Evolutionary conservation across 164 flowering plant species (phyloP).

Genomic region (Magnolia kwangsiensis): DNA sequence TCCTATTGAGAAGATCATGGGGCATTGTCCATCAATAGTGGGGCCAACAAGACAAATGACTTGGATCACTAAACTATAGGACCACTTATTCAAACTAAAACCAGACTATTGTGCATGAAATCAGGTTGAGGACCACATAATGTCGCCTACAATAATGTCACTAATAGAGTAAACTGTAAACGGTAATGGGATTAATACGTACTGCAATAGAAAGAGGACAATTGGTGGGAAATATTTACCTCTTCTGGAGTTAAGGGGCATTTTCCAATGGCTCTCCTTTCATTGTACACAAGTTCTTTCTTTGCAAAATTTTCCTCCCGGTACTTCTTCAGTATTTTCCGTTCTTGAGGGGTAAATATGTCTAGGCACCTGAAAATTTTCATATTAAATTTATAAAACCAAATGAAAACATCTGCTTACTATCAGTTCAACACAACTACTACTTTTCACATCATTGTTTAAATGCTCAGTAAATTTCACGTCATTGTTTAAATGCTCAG

Average conservation of each 20-base stretch:
- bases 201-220: not conserved
- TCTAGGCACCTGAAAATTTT: constrained; percentile 71
- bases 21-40: no score
- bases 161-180: no score
- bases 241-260: constrained; percentile 99
- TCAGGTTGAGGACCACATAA: no score
- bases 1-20: no score
- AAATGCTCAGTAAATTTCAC: not conserved
- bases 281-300: constrained; percentile 61
- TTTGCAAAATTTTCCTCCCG: constrained; percentile 77
- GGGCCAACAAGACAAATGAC: no score
- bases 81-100: no score
- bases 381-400: not conserved
- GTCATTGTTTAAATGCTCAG: no score
- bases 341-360: constrained; percentile 75
- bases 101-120: no score
- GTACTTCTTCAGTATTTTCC: constrained; percentile 62
- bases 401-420: not conserved
- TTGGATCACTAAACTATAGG: no score
- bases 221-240: constrained; percentile 42
- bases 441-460: not conserved
- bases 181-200: no score
- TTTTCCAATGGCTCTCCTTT: constrained; percentile 94
- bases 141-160: no score
- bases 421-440: not conserved